Conservation (phyloP, 768 basidiomycete genomes). For the Trametopsis cervina region DNA sequence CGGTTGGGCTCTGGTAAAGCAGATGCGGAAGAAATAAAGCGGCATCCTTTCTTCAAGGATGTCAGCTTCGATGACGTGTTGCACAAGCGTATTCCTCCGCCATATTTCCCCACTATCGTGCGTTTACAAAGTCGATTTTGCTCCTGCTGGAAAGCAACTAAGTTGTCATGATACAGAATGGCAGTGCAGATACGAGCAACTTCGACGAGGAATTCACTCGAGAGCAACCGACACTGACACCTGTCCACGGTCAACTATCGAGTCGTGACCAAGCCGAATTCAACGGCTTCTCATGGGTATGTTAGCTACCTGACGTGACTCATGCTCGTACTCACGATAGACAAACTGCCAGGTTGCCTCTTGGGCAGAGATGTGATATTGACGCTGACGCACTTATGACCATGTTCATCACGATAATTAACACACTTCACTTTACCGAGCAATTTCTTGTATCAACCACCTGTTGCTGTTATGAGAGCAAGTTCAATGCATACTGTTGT, state of each 20-base stretch:
- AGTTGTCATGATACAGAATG: conserved; percentile 43
- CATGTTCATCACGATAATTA: conserved; percentile 5
- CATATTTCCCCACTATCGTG: conserved; percentile 96
- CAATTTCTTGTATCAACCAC: neutral
- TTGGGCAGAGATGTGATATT: conserved; percentile 28
- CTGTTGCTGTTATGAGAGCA: neutral
- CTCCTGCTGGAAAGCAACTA: neutral
- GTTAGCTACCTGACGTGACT: conserved; percentile 10
- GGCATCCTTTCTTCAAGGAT: conserved; percentile 98
- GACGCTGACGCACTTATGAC: neutral
- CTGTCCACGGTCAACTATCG: conserved; percentile 91
- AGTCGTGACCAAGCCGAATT: conserved; percentile 91
- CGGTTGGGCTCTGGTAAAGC: conserved; percentile 87
- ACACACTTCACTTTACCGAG: neutral
- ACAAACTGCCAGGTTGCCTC: conserved; percentile 25
- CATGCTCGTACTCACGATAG: neutral
- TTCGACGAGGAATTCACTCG: conserved; percentile 97
- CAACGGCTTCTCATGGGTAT: conserved; percentile 94
- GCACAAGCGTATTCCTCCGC: conserved; percentile 93
- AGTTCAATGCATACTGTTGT: neutral
- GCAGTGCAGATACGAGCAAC: conserved; percentile 83
- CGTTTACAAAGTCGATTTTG: conserved; percentile 24
- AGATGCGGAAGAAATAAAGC: conserved; percentile 96
- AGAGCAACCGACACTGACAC: conserved; percentile 95
- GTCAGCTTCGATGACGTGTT: conserved; percentile 96